These are phyloP conservation scores for Metschnikowia picachoensis DNA, from an alignment of 805 yeast genomes.

Conservation along the genomic window DNA sequence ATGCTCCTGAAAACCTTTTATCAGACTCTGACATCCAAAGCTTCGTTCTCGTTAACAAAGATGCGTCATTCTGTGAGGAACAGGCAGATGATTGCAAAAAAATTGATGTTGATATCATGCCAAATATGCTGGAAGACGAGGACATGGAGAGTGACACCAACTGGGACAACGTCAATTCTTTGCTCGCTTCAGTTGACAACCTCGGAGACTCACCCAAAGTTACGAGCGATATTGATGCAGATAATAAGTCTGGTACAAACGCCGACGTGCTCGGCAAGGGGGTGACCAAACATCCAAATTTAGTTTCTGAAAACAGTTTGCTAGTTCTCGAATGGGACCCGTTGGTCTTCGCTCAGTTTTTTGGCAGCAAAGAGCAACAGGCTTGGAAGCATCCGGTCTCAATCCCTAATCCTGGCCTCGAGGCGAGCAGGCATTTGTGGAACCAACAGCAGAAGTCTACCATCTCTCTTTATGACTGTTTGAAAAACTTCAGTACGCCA, in stretches of 20 bases:
- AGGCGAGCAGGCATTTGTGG: constrained; percentile 36
- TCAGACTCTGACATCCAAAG: constrained; percentile 8
- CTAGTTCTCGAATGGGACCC: constrained; percentile 66
- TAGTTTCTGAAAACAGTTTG: constrained; percentile 23
- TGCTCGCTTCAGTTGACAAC: constrained; percentile 13
- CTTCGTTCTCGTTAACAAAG: constrained; percentile 5
- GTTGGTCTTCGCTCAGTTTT: constrained; percentile 46
- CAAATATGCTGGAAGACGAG: constrained; percentile 20
- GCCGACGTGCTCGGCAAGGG: neutral
- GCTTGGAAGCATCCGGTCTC: constrained; percentile 48
- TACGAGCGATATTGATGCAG: neutral
- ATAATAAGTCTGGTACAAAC: neutral
- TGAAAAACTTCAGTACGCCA: constrained; percentile 68
- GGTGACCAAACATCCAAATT: constrained; percentile 2
- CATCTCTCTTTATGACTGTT: constrained; percentile 61
- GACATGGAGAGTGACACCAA: constrained; percentile 25
- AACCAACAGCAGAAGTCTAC: constrained; percentile 44
- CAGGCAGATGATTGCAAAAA: constrained; percentile 6
- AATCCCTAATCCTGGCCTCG: constrained; percentile 53
- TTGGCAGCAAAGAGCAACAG: constrained; percentile 43
- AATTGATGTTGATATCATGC: neutral
- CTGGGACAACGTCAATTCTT: constrained; percentile 16
- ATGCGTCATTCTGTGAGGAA: constrained; percentile 1
- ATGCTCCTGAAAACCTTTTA: neutral
- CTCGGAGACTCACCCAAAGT: constrained; percentile 3